phyloP scores from a whole-genome alignment of 441 rosid species.

The Croton laevigatus region DNA sequence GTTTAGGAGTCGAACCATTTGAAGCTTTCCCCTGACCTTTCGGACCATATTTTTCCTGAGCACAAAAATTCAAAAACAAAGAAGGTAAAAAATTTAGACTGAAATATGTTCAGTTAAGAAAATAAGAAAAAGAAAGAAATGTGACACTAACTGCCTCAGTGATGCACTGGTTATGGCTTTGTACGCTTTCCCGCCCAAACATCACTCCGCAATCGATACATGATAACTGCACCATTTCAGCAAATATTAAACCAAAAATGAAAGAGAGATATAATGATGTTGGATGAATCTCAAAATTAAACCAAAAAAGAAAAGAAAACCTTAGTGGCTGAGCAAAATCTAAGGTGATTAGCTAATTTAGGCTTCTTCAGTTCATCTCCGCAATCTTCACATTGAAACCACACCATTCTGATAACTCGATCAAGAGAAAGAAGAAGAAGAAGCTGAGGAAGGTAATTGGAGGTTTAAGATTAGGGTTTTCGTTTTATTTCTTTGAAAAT shows the following conservation, averaged over 20 bases:
- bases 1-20: constrained; percentile 60
- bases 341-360: constrained; percentile 74
- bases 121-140: background rate
- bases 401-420: constrained; percentile 53
- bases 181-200: constrained; percentile 74
- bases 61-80: background rate
- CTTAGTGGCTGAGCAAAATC: constrained; percentile 81
- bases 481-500: background rate
- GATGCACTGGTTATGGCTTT: constrained; percentile 82
- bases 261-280: background rate
- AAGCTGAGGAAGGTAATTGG: background rate
- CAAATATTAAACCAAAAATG: constrained; percentile 3
- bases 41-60: constrained; percentile 94
- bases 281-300: background rate
- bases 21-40: constrained; percentile 59
- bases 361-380: constrained; percentile 94
- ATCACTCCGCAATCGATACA: constrained; percentile 92
- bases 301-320: constrained; percentile 24
- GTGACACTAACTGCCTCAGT: constrained; percentile 67
- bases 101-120: background rate
- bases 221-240: constrained; percentile 49
- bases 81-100: background rate
- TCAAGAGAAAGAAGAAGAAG: background rate
- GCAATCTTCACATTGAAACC: constrained; percentile 99
- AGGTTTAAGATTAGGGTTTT: constrained; percentile 12